Base-by-base conservation (phyloP, 257 asterid species). In the Pogostemon cablin region DNA sequence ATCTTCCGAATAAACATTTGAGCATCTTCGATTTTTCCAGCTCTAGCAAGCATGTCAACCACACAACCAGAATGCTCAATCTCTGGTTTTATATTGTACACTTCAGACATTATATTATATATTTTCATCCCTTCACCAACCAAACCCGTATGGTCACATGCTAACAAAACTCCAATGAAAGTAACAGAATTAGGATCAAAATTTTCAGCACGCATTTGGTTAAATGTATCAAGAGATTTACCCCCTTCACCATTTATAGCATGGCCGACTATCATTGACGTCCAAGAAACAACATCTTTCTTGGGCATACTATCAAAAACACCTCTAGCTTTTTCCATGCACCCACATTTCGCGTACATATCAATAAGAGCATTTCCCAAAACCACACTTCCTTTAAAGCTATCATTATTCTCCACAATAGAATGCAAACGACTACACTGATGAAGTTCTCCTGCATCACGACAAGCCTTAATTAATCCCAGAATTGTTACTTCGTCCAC, bases 341-440 rank as follows among this genome's bases (percentile, higher is more conserved):
- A 72, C 75, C 86, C 89, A 9, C 83, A 79, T 73, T 84, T 84
- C 11, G 83, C 80, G 58, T 84, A 81, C 85, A 77, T 79, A 55
- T 84, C 89, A 20, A 79, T 72, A 35, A 84, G 83, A 32, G 85
- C 86, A 75, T 84, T 84, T 56, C 75, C 74, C 71, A 81, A 58
- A 66, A 81, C 68, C 38, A 77, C 7, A 62, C 80, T 79, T 47
- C 48, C 50, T 68, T 52, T 76, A 6, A 73, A 67, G 69, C 5
- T 43, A 9, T 71, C 76, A 34, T 65, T 62, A 39, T 69, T 72
- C 76, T 75, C 81, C 67, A 80, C 59, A 50, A 75, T 72, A 63
- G 86, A 82, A 67, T 85, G 84, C 20, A 76, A 38, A 47, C 17
- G 9, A 54, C 44, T 78, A 49, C 87, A 81, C 7, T 38, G 67